These are phyloP conservation scores for Solanum pimpinellifolium DNA, from an alignment of 257 asterid species.

Conservation along the genomic window DNA sequence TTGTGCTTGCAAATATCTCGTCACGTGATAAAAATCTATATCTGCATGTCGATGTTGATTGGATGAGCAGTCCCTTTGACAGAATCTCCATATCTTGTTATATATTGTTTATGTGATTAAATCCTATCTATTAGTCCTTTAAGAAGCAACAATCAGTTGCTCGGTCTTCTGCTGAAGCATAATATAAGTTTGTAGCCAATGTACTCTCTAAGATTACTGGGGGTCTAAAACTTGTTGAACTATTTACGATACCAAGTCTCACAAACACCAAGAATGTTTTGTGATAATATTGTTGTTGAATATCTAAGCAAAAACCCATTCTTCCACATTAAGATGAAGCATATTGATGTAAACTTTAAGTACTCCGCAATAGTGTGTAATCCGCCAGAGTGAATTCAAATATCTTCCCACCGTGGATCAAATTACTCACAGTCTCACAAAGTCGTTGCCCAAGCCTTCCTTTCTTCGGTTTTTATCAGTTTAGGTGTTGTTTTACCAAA, in stretches of 20 bases:
- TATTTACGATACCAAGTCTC: background rate
- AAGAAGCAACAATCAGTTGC: no score
- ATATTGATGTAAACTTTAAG: background rate
- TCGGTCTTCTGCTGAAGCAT: no score
- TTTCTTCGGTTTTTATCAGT: background rate
- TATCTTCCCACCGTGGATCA: background rate
- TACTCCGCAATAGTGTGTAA: background rate
- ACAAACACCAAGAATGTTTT: background rate
- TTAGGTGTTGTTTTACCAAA: background rate
- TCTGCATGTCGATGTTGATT: no score
- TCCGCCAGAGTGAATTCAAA: background rate
- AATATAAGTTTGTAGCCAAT: background rate
- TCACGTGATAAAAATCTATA: no score
- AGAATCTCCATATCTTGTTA: no score
- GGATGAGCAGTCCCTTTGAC: no score
- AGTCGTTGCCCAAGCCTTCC: background rate
- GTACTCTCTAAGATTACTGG: background rate
- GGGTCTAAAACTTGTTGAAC: background rate
- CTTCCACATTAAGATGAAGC: background rate
- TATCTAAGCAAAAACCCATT: background rate
- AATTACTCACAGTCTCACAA: background rate
- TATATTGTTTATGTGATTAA: no score
- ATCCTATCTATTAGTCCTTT: no score
- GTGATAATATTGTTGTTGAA: background rate
- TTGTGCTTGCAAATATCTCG: no score